These are phyloP conservation scores for Penicillium sp. DNA, from an alignment of 2,329 filamentous ascomycete genomes.

Conservation along the genomic window DNA sequence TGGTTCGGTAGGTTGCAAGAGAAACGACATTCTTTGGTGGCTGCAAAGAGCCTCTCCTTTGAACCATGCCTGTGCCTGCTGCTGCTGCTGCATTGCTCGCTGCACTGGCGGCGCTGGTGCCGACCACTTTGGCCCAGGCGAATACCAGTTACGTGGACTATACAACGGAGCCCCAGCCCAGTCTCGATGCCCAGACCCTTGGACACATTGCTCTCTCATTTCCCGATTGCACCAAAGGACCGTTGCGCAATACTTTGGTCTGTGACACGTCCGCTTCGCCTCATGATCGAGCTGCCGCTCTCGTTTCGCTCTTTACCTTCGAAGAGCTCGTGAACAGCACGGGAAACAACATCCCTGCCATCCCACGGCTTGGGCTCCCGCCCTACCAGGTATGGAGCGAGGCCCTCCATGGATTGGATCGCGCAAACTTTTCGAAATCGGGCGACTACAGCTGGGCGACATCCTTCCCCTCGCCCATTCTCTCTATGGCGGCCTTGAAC, in stretches of 20 bases:
- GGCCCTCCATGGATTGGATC: conserved; percentile 64
- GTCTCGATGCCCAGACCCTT: conserved; percentile 24
- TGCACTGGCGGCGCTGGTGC: conserved; percentile 23
- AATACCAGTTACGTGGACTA: conserved; percentile 33
- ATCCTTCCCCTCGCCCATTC: conserved; percentile 66
- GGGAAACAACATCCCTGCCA: conserved; percentile 51
- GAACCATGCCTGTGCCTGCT: conserved; percentile 19
- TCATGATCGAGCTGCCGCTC: conserved; percentile 47
- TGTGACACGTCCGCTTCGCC: conserved; percentile 50
- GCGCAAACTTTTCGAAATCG: conserved; percentile 55
- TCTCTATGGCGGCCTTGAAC: conserved; percentile 64
- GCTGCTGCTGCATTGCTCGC: conserved; percentile 15
- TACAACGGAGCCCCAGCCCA: conserved; percentile 26
- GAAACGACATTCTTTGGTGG: neutral
- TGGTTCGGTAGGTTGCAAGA: neutral
- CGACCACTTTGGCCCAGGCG: conserved; percentile 26
- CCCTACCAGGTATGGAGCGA: conserved; percentile 62
- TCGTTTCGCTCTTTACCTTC: conserved; percentile 54
- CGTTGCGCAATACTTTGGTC: conserved; percentile 52
- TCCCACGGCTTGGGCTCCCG: conserved; percentile 58
- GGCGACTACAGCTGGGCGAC: conserved; percentile 63
- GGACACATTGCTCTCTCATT: conserved; percentile 36
- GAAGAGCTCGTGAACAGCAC: conserved; percentile 60
- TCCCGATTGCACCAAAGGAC: conserved; percentile 56
- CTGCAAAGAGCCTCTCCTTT: neutral